Evolutionary conservation across 805 yeast genomes (phyloP), one percentile per base, ranked within the genome.

Genomic region (Henningerozyma blattae): DNA sequence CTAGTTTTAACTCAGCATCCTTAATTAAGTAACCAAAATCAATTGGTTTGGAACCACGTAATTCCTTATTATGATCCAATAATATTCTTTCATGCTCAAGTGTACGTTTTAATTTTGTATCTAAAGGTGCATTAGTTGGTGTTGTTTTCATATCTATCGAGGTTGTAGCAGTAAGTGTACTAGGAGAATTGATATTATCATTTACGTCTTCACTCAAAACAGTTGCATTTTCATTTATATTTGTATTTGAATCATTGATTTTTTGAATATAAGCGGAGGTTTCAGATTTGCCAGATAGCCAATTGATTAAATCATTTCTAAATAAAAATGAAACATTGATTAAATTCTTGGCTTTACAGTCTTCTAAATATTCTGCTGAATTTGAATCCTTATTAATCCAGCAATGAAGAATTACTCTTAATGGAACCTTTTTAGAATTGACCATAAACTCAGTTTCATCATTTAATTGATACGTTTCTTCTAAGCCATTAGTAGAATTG

Each of bases 321-420:
- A 85, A 94, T 52, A 83, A 58, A 50, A 89, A 87, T 37, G 83
- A 75, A 51, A 89, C 70, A 41, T 83, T 83, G 3, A 74, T 65
- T 22, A 89, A 67, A 3, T 71, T 67, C 27, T 68, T 61, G 32
- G 67, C 68, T 46, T 74, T 78, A 42, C 95, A 83, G 26, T 72
- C 76, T 9, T 75, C 68, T 39, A 85, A 70, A 53, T 89, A 87
- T 35, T 84, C 94, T 10, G 95, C 78, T 30, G 86, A 78, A 27
- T 77, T 70, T 18, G 81, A 66, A 35, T 81, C 83, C 38, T 70
- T 75, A 42, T 75, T 75, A 18, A 75, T 42, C 91, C 94, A 89
- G 43, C 91, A 80, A 47, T 82, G 84, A 26, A 72, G 65, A 3
- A 81, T 73, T 0, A 82, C 73, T 40, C 72, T 64, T 36, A 85